Evolutionary conservation across 805 yeast genomes (phyloP).

Genomic region (Deakozyma indianensis): DNA sequence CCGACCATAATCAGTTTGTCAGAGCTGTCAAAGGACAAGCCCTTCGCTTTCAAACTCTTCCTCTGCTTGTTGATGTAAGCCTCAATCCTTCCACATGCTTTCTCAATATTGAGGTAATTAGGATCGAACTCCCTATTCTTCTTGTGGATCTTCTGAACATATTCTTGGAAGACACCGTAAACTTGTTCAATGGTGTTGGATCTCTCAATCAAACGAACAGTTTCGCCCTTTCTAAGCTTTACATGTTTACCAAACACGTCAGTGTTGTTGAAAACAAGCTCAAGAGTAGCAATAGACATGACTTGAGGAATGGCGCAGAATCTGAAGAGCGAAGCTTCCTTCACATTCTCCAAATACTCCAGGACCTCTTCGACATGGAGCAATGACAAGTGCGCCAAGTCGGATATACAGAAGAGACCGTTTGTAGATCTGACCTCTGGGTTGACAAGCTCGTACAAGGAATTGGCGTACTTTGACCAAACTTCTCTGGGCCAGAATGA

Average conservation of each 20-base stretch:
- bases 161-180: constrained; percentile 59
- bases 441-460: constrained; percentile 41
- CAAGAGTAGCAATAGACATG: constrained; percentile 94
- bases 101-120: constrained; percentile 69
- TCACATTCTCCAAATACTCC: constrained; percentile 56
- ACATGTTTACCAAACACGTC: constrained; percentile 54
- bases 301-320: constrained; percentile 98
- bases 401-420: constrained; percentile 68
- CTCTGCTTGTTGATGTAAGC: constrained; percentile 54
- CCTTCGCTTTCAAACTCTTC: neutral
- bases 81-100: constrained; percentile 76
- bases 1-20: neutral
- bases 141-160: constrained; percentile 62
- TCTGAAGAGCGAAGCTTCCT: constrained; percentile 71
- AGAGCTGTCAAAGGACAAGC: neutral
- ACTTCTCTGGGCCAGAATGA: constrained; percentile 93
- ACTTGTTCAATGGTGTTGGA: constrained; percentile 66
- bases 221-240: constrained; percentile 82
- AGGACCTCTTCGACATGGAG: constrained; percentile 65
- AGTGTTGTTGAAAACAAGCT: constrained; percentile 71
- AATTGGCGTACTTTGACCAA: constrained; percentile 68
- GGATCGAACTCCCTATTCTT: constrained; percentile 73
- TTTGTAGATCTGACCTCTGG: constrained; percentile 28
- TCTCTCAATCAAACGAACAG: constrained; percentile 59
- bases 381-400: constrained; percentile 66